phyloP scores from a whole-genome alignment of 1,284 basidiomycete species.

The Trametes pubescens region DNA sequence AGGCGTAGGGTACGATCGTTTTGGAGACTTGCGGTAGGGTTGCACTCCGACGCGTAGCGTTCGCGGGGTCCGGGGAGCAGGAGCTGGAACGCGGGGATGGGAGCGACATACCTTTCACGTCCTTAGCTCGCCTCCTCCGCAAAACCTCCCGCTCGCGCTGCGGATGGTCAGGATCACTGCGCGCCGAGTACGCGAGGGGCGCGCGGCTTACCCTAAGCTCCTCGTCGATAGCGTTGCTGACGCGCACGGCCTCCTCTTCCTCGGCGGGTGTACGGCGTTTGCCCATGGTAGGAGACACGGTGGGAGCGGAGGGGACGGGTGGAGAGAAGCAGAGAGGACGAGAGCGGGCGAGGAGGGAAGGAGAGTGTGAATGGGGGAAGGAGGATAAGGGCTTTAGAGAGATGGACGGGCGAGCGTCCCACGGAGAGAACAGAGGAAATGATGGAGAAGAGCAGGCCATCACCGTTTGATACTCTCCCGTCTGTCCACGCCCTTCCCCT shows the following conservation, averaged over 20 bases:
- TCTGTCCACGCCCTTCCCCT: background rate
- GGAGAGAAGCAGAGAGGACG: constrained; percentile 1
- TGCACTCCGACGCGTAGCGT: background rate
- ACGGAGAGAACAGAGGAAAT: constrained; percentile 28
- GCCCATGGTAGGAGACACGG: constrained; percentile 31
- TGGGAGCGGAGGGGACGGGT: background rate
- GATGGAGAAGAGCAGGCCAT: constrained; percentile 26
- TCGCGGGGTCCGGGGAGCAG: background rate
- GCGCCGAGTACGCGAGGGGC: constrained; percentile 3
- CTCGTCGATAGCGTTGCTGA: constrained; percentile 75
- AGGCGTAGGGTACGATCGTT: background rate
- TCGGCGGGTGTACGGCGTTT: constrained; percentile 40
- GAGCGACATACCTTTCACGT: constrained; percentile 67
- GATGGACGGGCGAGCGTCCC: constrained; percentile 25
- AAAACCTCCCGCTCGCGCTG: constrained; percentile 62
- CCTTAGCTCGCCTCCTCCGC: constrained; percentile 55
- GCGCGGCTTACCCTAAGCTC: constrained; percentile 62
- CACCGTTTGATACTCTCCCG: constrained; percentile 11
- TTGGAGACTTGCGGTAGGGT: constrained; percentile 1
- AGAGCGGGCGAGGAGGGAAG: constrained; percentile 11
- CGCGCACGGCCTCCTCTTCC: constrained; percentile 57
- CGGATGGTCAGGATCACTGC: constrained; percentile 5
- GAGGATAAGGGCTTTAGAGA: constrained; percentile 19
- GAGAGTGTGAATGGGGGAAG: constrained; percentile 15
- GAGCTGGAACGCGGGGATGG: background rate